A percentile compares a stretch with the other conserved stretches of the same genome.
These are phyloP conservation scores for Calonectria multiphialidica DNA, from an alignment of 2,329 filamentous ascomycete genomes.

Conservation along the genomic window DNA sequence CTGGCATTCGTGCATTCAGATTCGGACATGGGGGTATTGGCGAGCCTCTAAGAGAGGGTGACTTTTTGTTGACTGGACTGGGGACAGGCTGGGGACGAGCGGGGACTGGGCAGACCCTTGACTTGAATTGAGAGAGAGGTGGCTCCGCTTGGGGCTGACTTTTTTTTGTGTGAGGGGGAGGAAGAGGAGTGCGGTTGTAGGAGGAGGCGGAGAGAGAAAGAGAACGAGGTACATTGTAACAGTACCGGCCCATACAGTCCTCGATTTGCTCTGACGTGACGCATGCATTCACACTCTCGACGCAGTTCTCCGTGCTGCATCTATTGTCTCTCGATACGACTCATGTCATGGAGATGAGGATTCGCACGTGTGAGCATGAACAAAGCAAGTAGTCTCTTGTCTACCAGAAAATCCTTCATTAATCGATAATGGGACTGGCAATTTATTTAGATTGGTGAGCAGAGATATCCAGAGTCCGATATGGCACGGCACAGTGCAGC, in stretches of 20 bases:
- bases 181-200: neutral
- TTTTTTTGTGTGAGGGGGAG: constrained; percentile 21
- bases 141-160: constrained; percentile 20
- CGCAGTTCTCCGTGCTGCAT: neutral
- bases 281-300: constrained; percentile 10
- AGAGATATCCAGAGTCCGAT: neutral
- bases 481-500: constrained; percentile 12
- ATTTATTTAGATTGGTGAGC: constrained; percentile 10
- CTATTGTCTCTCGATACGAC: neutral
- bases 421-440: neutral
- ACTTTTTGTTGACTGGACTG: constrained; percentile 23
- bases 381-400: neutral
- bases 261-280: constrained; percentile 22
- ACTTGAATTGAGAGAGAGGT: constrained; percentile 12
- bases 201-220: constrained; percentile 7
- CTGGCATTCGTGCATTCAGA: constrained; percentile 3
- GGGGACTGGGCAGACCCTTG: constrained; percentile 18
- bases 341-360: neutral
- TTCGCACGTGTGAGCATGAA: neutral
- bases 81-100: constrained; percentile 12
- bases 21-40: constrained; percentile 9
- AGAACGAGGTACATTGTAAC: constrained; percentile 3
- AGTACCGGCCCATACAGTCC: neutral
- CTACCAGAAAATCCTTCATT: neutral
- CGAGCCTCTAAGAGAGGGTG: neutral